phyloP scores from a whole-genome alignment of 73 alveolate species.

The Blepharisma japonicum region DNA sequence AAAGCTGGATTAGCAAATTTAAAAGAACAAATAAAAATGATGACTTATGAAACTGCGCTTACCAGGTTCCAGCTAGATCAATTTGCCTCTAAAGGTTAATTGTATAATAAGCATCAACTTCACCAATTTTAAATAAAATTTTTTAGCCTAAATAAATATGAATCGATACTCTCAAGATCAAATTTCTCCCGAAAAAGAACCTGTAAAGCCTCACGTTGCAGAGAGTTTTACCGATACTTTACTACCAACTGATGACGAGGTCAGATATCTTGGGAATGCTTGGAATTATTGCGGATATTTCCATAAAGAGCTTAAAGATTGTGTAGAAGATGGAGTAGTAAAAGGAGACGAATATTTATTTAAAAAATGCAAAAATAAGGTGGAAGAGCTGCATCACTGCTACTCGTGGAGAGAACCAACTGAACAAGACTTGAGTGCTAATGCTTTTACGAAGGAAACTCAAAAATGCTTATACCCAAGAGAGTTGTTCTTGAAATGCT shows the following conservation, averaged over 20 bases:
- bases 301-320: constrained; percentile 8
- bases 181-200: background rate
- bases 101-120: no score
- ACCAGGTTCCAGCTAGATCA: no score
- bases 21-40: no score
- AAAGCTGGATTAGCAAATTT: no score
- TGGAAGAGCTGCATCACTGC: constrained; percentile 21
- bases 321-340: constrained; percentile 7
- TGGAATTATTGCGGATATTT: constrained; percentile 21
- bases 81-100: no score
- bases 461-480: background rate
- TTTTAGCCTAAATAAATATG: no score
- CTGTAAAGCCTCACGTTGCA: constrained; percentile 2
- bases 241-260: background rate
- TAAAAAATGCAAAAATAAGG: background rate
- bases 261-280: constrained; percentile 9
- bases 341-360: background rate
- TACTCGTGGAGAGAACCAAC: constrained; percentile 25
- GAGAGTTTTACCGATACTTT: background rate
- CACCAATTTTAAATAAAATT: no score
- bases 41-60: no score
- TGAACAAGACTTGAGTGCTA: background rate
- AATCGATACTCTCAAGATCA: no score
- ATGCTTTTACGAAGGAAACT: background rate
- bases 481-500: constrained; percentile 9